Evolutionary conservation across 139 green algal genomes (phyloP).

Genomic region (Zygnema circumcarinatum): DNA sequence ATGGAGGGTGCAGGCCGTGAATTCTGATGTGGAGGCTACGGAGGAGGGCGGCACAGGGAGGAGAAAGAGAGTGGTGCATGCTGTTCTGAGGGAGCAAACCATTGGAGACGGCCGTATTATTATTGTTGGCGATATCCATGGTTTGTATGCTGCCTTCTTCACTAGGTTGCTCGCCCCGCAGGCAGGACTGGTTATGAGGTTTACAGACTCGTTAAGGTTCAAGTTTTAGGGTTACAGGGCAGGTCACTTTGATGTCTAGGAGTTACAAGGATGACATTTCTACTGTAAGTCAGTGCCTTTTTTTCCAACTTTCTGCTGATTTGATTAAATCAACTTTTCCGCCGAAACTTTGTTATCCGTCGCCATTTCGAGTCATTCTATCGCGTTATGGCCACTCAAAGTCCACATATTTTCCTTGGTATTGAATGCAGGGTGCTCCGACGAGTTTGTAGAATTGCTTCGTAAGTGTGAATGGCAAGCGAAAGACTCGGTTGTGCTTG

Average conservation of each 20-base stretch:
- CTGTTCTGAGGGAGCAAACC: neutral
- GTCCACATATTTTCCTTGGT: neutral
- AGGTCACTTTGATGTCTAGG: too few relatives aligned
- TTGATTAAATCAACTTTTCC: too few relatives aligned
- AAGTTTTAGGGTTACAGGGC: too few relatives aligned
- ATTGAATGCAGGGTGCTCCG: constrained; percentile 63
- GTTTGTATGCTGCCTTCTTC: neutral
- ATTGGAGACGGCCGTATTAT: neutral
- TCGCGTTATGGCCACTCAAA: neutral
- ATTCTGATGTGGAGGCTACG: too few relatives aligned
- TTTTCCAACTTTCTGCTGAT: too few relatives aligned
- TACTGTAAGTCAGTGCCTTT: too few relatives aligned
- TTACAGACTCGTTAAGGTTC: neutral
- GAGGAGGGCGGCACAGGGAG: too few relatives aligned
- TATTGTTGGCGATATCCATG: constrained; percentile 7
- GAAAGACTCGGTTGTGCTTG: constrained; percentile 68
- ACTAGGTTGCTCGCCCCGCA: neutral
- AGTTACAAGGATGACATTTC: too few relatives aligned
- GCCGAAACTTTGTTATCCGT: too few relatives aligned
- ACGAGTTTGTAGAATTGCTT: constrained; percentile 64
- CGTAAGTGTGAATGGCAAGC: constrained; percentile 41
- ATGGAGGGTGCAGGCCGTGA: too few relatives aligned
- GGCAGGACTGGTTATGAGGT: neutral
- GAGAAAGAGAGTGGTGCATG: too few relatives aligned
- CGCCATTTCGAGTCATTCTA: neutral